Base-by-base conservation (phyloP, 2,329 filamentous ascomycete species). In the Paecilomyces formosus region DNA sequence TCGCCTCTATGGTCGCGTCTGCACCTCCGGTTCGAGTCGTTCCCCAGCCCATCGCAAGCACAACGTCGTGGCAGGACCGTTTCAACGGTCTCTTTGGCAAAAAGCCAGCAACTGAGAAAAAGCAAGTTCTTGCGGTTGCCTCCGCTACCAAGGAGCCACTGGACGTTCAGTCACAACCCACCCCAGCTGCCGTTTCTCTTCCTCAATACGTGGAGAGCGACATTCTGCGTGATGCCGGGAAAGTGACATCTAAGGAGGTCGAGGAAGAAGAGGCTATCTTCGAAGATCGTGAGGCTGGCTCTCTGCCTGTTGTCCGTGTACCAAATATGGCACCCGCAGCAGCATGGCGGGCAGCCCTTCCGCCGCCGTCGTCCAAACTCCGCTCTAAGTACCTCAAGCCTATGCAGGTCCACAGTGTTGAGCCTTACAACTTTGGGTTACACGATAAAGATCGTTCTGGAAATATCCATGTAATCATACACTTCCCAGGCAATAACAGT, bases 71-170 rank as follows among this genome's bases (percentile, higher is more conserved):
- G 92, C 91, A 96, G 72, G 87, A 89, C 66, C 86, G 86, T 66
- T 92, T 97, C 72, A 92, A 96, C 72, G 87, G 82, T 53, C 81
- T 96, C 52, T 80, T 87, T 64, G 85, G 85, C n/a, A 92, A 88
- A 69, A 80, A 85, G 57, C 69, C 70, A 13, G 62, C 70, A 6
- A 64, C 66, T 7, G 79, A 81, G 53, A 85, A 82, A 66, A 79
- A 82, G 59, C 79, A 70, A 68, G 76, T 78, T 57, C 69, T 88
- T 58, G 82, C 84, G 55, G 82, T 90, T 45, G 82, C 88, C 61
- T 85, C 87, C 54, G 83, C 86, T 22, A 90, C 85, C 64, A 88
- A 87, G 70, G 85, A 77, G 66, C 84, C 81, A 54, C 80, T 87
- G 63, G 86, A 90, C 58, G 81, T 88, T 57, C 72, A 79, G 62